These are phyloP conservation scores for Raphanus sativus DNA, from an alignment of 345 rosid genomes.

Conservation along the genomic window DNA sequence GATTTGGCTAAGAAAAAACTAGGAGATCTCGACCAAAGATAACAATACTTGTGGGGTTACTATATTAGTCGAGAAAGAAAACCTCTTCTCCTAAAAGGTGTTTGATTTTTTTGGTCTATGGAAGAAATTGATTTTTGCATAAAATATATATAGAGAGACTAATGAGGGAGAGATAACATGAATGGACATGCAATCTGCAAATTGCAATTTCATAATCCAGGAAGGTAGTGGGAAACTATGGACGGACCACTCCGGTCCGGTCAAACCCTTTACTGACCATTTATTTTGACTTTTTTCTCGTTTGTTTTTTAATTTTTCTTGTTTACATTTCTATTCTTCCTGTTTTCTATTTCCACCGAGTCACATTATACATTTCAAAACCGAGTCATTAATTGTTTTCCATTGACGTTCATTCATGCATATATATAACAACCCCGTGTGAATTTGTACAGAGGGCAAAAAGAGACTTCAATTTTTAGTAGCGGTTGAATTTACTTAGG, in stretches of 20 bases:
- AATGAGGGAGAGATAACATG: background rate
- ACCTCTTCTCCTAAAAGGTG: background rate
- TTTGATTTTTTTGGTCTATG: conserved; percentile 20
- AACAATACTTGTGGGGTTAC: conserved; percentile 6
- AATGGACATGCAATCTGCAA: conserved; percentile 24
- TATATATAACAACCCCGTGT: conserved; percentile 4
- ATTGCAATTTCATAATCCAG: conserved; percentile 14
- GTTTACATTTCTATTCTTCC: background rate
- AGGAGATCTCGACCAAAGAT: background rate
- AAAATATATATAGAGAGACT: conserved; percentile 22
- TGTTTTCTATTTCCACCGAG: background rate
- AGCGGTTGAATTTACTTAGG: background rate
- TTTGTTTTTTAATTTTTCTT: background rate
- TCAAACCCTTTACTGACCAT: conserved; percentile 34
- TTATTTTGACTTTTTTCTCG: conserved; percentile 35
- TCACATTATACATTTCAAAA: conserved; percentile 11
- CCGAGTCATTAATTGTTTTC: background rate
- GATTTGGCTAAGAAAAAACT: conserved; percentile 8
- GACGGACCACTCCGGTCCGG: conserved; percentile 27
- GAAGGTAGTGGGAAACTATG: conserved; percentile 37
- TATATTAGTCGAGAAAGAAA: background rate
- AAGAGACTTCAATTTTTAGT: background rate
- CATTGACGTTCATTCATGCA: background rate
- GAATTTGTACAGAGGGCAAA: conserved; percentile 4
- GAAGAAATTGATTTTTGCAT: conserved; percentile 17